Evolutionary conservation across 352 stramenopile species (phyloP).

Genomic region (Phytophthora tentaculata): DNA sequence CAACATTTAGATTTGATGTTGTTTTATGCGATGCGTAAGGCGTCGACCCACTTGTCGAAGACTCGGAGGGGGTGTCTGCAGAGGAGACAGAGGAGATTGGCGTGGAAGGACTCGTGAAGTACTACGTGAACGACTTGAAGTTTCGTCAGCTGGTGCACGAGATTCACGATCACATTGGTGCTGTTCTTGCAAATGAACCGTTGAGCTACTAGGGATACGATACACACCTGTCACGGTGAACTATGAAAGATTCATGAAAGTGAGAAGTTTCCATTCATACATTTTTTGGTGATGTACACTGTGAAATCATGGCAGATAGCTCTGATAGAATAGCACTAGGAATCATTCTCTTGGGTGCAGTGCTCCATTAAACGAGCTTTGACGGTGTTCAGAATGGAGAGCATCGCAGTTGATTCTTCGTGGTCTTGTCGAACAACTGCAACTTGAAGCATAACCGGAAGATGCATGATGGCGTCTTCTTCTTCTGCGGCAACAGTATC

Average conservation of each 20-base stretch:
- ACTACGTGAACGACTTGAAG: conserved; percentile 37
- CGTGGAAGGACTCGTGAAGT: conserved; percentile 33
- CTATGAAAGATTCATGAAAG: not conserved
- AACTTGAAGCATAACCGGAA: conserved; percentile 89
- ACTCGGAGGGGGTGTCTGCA: conserved; percentile 1
- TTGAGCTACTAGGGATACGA: conserved; percentile 2
- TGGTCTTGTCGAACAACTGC: conserved; percentile 69
- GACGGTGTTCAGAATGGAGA: conserved; percentile 77
- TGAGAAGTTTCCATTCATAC: conserved; percentile 1
- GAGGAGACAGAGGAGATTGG: conserved; percentile 4
- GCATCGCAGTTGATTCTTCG: conserved; percentile 78
- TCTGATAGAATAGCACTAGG: conserved; percentile 20
- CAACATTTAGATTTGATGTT: not conserved
- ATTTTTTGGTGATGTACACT: conserved; percentile 21
- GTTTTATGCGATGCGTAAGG: conserved; percentile 17
- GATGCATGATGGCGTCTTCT: conserved; percentile 90
- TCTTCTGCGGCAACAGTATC: conserved; percentile 78
- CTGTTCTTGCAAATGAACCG: conserved; percentile 5
- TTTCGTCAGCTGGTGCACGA: conserved; percentile 48
- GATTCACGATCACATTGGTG: conserved; percentile 50
- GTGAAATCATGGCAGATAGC: conserved; percentile 1
- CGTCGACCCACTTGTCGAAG: conserved; percentile 53
- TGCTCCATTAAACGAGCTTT: conserved; percentile 70
- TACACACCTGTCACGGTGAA: conserved; percentile 2
- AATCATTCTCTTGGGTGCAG: conserved; percentile 60